Evolutionary conservation across 148 eudicot genomes (phyloP).

Genomic region (Silene conica): DNA sequence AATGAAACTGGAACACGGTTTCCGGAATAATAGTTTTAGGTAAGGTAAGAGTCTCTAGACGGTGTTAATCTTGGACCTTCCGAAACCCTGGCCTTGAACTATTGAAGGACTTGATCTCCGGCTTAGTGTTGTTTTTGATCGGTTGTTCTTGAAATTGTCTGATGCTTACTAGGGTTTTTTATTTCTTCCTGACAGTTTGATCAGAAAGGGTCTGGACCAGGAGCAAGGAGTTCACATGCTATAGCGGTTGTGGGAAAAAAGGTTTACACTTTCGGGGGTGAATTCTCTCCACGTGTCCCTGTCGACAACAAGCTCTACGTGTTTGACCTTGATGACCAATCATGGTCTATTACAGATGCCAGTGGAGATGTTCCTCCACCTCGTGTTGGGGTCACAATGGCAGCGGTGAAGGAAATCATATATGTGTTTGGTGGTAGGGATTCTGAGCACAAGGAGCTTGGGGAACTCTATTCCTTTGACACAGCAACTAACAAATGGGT

Average conservation of each 20-base stretch:
- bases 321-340: constrained; percentile 55
- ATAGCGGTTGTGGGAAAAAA: constrained; percentile 69
- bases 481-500: constrained; percentile 65
- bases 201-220: constrained; percentile 73
- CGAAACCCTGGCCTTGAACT: too few species aligned
- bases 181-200: constrained; percentile 44
- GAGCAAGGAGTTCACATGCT: constrained; percentile 97
- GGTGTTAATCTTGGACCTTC: too few species aligned
- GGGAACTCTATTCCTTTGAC: constrained; percentile 81
- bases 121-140: too few species aligned
- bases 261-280: constrained; percentile 84
- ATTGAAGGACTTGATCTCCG: too few species aligned
- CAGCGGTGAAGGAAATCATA: constrained; percentile 52
- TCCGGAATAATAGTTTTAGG: too few species aligned
- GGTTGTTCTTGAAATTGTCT: too few species aligned
- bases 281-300: constrained; percentile 87
- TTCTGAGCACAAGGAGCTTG: constrained; percentile 69
- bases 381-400: constrained; percentile 91
- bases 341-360: constrained; percentile 70
- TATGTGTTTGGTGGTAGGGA: constrained; percentile 95
- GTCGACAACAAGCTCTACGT: constrained; percentile 76
- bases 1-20: neutral
- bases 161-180: constrained; percentile 5
- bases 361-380: constrained; percentile 83
- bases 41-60: too few species aligned